Base-by-base conservation (phyloP, 306 rosid genomes). In the Gleditsia sinensis region DNA sequence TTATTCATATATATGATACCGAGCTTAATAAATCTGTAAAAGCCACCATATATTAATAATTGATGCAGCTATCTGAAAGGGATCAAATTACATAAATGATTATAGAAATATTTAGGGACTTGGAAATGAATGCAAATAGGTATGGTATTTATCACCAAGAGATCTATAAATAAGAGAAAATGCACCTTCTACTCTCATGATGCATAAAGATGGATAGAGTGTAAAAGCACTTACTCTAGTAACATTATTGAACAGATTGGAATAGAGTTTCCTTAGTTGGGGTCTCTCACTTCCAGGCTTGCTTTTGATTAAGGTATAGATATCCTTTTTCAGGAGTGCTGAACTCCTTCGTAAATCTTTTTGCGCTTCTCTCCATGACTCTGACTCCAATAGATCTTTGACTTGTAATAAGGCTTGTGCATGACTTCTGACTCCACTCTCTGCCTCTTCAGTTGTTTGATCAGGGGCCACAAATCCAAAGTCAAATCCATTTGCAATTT, bases 241-340 rank as follows among this genome's bases (percentile, higher is more conserved):
- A 36, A 64, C 70, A 64, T 64, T 64, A 64, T 24, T 64, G 92
- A 89, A 94, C 78, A 94, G 88, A 78, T 67, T 39, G 9, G 85
- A 77, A 57, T 88, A 94, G 24, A 91, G 90, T 49, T 86, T 86
- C 82, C 97, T 86, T 17, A 91, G 82, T 30, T 65, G 46, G 4
- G 94, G 84, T 74, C 97, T 85, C 76, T 91, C 88, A 48, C 19
- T 73, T 32, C 89, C 88, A 10, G 94, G 96, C 71, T 83, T 89
- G 55, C 42, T 74, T 73, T 83, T 88, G 39, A 91, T 91, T 24
- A 89, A 85, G 14, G 92, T 86, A 61, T 86, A 86, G 2, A 91
- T 53, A 54, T 91, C 94, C 77, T 78, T 85, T 50, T 87, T 94
- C 74, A 89, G 42, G 6, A 48, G 33, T 8, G 92, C 51, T 33